A percentile compares a stretch with the other conserved stretches of the same genome.
These are phyloP conservation scores for Annulohypoxylon maeteangense DNA, from an alignment of 495 filamentous ascomycete genomes.

Conservation along the genomic window DNA sequence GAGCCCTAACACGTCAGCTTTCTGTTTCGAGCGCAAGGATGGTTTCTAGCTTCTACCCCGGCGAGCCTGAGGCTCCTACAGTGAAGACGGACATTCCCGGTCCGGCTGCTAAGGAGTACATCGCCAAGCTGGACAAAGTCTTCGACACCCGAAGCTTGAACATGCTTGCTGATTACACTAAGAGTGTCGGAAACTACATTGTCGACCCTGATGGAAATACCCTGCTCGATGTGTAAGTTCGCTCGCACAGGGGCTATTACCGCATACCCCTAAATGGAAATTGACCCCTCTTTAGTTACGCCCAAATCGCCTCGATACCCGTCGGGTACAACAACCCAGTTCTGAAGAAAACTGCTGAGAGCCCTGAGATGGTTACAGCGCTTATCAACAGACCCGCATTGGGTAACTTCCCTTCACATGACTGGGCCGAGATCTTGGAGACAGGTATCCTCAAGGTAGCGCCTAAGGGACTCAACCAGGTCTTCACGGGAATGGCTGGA, in stretches of 20 bases:
- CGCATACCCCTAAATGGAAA: not conserved
- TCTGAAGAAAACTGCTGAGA: slow-evolving; percentile 74
- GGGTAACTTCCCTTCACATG: slow-evolving; percentile 92
- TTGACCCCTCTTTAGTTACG: slow-evolving; percentile 67
- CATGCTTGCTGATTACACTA: slow-evolving; percentile 86
- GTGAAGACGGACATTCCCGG: slow-evolving; percentile 86
- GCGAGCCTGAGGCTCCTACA: slow-evolving; percentile 80
- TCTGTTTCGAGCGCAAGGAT: slow-evolving; percentile 50
- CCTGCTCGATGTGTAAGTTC: slow-evolving; percentile 78
- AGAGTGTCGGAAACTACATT: slow-evolving; percentile 81
- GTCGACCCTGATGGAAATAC: slow-evolving; percentile 89
- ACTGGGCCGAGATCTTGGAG: slow-evolving; percentile 87
- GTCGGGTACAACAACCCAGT: slow-evolving; percentile 95
- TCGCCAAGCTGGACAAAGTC: slow-evolving; percentile 73
- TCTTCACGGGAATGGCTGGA: slow-evolving; percentile 96
- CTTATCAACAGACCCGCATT: slow-evolving; percentile 95
- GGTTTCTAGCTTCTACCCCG: slow-evolving; percentile 65
- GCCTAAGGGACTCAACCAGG: slow-evolving; percentile 90
- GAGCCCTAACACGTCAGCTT: slow-evolving; percentile 38
- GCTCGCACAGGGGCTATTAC: not conserved
- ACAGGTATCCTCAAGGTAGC: slow-evolving; percentile 90
- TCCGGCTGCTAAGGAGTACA: slow-evolving; percentile 76
- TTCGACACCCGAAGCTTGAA: slow-evolving; percentile 95
- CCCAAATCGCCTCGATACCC: slow-evolving; percentile 97
- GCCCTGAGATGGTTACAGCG: slow-evolving; percentile 81